Conservation (phyloP, 139 green algal species). For the Monoraphidium neglectum region DNA sequence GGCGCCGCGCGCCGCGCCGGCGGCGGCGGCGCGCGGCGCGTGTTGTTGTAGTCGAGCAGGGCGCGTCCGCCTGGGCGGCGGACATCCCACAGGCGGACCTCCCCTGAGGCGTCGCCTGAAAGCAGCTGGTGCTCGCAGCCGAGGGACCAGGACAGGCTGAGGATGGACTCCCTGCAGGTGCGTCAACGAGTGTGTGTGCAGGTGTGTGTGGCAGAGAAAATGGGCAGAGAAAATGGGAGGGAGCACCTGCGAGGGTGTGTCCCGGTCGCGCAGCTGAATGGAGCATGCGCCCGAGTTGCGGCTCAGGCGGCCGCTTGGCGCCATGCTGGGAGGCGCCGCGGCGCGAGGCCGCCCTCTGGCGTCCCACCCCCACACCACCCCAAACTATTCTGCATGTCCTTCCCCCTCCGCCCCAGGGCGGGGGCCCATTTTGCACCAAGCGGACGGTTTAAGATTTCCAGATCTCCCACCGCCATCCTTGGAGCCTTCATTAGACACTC, state of each 20-base stretch:
- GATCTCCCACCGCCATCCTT: no score
- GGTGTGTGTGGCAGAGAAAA: background rate
- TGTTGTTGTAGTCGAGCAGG: constrained; percentile 67
- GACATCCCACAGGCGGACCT: constrained; percentile 76
- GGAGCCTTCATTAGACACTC: no score
- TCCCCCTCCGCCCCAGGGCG: no score
- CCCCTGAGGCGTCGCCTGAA: constrained; percentile 57
- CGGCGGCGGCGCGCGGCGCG: constrained; percentile 7
- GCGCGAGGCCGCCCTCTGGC: no score
- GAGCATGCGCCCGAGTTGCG: background rate
- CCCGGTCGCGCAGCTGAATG: background rate
- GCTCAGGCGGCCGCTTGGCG: no score
- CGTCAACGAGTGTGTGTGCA: background rate
- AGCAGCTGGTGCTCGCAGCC: constrained; percentile 71
- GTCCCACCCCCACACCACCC: no score
- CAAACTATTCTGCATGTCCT: no score
- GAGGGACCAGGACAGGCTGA: constrained; percentile 69
- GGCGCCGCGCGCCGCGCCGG: background rate
- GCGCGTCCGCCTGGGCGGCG: constrained; percentile 56
- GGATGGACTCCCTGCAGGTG: constrained; percentile 52
- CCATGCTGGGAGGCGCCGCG: no score
- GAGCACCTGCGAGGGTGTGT: background rate
- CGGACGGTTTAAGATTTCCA: no score
- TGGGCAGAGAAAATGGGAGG: background rate
- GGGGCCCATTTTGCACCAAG: no score